Base-by-base conservation (phyloP, 2,329 filamentous ascomycete species). In the Colletotrichum costaricense region DNA sequence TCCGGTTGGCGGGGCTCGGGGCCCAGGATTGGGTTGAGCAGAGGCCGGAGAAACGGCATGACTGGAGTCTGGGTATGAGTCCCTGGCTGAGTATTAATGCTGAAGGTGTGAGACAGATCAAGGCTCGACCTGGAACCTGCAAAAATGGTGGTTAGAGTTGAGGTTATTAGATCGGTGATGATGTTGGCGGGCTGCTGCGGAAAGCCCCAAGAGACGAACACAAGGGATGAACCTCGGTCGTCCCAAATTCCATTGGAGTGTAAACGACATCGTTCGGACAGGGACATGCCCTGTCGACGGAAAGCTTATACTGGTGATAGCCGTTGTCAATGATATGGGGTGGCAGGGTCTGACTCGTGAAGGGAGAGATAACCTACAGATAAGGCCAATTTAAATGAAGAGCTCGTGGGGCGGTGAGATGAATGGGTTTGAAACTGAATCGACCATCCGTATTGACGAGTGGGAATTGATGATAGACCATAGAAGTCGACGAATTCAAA, bases 1-100 rank as follows among this genome's bases (percentile, higher is more conserved):
- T 59, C 65, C 19, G 63, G 62, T 12, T 60, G 33, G 16, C 49
- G 66, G 26, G 58, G 70, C n/a, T 63, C 30, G 6, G 66, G 66
- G 0, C 70, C 70, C 42, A 72, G 55, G 7, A 72, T 28, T 11
- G 70, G 70, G 58, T 64, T 55, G n/a, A 72, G 66, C 12, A 72
- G 42, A 19, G 70, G 49, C 19, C 70, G 70, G 11, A 72, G 35
- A 4, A 7, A 52, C 22, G 66, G 22, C 67, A 54, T 71, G 22
- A 26, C 26, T n/a, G n/a, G 7, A 4, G 19, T 56, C 30, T 12
- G n/a, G 1, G 26, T 11, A 12, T 26, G 1, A 2, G 4, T 35
- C 9, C 1, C 16, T 12, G 12, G 5, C 14, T 5, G 22, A 5
- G 9, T 7, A 35, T 11, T 9, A 12, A 35, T 35, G n/a, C 9